Evolutionary conservation across 306 rosid species (phyloP).

Genomic region (Abrus precatorius): DNA sequence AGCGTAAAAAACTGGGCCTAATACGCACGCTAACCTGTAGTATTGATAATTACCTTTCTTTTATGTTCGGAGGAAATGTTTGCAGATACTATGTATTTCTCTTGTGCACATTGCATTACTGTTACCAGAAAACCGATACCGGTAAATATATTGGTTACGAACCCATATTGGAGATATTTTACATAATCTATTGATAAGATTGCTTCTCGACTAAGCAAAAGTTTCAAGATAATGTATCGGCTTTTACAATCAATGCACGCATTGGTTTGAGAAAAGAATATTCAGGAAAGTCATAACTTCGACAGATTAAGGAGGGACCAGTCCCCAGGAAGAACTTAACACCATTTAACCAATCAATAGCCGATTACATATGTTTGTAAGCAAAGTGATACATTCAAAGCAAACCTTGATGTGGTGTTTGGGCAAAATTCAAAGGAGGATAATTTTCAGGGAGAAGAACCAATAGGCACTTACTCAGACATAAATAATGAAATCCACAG

Average conservation of each 20-base stretch:
- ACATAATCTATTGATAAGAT: not conserved
- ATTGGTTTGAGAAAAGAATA: constrained; percentile 7
- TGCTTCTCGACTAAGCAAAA: constrained; percentile 13
- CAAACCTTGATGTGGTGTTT: constrained; percentile 36
- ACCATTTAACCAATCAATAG: constrained; percentile 15
- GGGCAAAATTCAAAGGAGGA: constrained; percentile 37
- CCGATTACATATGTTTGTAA: constrained; percentile 37
- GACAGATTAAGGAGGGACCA: not conserved
- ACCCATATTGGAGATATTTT: not conserved
- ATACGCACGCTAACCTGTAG: not conserved
- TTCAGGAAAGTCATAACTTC: not conserved
- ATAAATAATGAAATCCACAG: constrained; percentile 42
- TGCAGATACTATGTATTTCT: not conserved
- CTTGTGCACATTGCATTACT: not conserved
- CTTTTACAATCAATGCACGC: not conserved
- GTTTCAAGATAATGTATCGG: constrained; percentile 2
- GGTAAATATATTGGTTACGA: not conserved
- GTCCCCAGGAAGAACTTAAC: constrained; percentile 9
- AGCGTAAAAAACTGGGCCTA: not conserved
- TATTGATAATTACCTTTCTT: not conserved
- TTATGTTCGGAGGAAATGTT: not conserved
- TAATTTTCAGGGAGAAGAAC: constrained; percentile 37
- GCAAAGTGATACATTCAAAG: constrained; percentile 25
- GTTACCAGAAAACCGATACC: not conserved
- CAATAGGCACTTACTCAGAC: constrained; percentile 42